Evolutionary conservation across 306 rosid genomes (phyloP).

Genomic region (Lathyrus oleraceus): DNA sequence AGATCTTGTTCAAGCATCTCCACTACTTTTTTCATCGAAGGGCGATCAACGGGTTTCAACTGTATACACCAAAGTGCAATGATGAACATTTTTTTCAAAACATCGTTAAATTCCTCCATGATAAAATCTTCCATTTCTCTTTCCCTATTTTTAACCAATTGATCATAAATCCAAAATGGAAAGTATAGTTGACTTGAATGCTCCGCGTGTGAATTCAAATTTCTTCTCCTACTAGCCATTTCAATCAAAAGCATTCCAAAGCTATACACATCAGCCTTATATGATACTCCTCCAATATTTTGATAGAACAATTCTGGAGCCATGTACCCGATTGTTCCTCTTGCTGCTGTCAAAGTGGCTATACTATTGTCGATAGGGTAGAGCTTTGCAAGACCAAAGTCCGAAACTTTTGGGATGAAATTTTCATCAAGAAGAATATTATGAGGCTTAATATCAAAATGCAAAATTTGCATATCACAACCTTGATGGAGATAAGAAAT

Average conservation of each 20-base stretch:
- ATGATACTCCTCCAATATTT: background rate
- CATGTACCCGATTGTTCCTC: background rate
- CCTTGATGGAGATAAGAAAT: background rate
- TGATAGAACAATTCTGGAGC: background rate
- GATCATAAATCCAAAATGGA: background rate
- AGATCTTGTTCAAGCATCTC: background rate
- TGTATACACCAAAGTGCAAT: background rate
- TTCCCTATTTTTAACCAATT: background rate
- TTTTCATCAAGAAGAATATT: background rate
- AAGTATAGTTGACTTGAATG: background rate
- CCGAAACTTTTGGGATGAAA: background rate
- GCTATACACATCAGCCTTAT: background rate
- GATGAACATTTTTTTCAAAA: background rate
- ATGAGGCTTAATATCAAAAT: conserved; percentile 3
- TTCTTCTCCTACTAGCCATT: background rate
- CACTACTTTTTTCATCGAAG: background rate
- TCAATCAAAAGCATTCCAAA: background rate
- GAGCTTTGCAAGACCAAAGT: background rate
- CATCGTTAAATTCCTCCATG: background rate
- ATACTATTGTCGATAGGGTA: background rate
- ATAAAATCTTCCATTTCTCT: background rate
- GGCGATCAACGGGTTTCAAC: background rate
- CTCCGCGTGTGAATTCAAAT: background rate
- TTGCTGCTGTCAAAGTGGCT: background rate
- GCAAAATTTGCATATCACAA: background rate